These are phyloP conservation scores for Zymoseptoria passerinii DNA, from an alignment of 2,329 filamentous ascomycete genomes.

Conservation along the genomic window DNA sequence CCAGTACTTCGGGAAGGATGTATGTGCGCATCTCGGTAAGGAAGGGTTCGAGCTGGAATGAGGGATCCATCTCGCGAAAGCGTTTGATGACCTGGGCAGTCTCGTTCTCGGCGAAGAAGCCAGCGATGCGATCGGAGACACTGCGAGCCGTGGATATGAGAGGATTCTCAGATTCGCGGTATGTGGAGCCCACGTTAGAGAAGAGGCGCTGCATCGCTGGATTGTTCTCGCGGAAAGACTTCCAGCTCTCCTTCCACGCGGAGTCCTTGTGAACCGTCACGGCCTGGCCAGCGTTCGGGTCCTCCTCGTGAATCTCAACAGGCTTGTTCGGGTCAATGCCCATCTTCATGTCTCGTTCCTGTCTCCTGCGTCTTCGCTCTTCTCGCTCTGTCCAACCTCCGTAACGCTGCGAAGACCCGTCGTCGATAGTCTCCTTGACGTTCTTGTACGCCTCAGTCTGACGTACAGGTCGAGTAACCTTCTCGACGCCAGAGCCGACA, in stretches of 20 bases:
- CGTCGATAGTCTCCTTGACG: slow-evolving; percentile 92
- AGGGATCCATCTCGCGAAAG: slow-evolving; percentile 90
- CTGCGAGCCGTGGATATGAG: slow-evolving; percentile 85
- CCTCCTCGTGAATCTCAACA: slow-evolving; percentile 62
- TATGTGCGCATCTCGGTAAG: slow-evolving; percentile 93
- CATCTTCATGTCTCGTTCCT: slow-evolving; percentile 56
- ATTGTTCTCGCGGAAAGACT: slow-evolving; percentile 84
- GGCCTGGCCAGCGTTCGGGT: slow-evolving; percentile 90
- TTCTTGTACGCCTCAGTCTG: slow-evolving; percentile 90
- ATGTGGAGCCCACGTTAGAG: slow-evolving; percentile 67
- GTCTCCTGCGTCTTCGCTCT: slow-evolving; percentile 72
- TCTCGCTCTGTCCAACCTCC: slow-evolving; percentile 97
- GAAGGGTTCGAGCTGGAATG: slow-evolving; percentile 92
- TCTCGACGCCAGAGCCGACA: slow-evolving; percentile 81
- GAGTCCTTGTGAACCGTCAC: slow-evolving; percentile 94
- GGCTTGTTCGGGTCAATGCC: slow-evolving; percentile 30
- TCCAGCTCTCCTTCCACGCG: slow-evolving; percentile 97
- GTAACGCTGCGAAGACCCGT: slow-evolving; percentile 91
- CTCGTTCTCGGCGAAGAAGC: slow-evolving; percentile 98
- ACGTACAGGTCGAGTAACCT: slow-evolving; percentile 86
- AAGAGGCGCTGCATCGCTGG: slow-evolving; percentile 84
- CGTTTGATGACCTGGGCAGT: slow-evolving; percentile 97
- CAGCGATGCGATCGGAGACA: slow-evolving; percentile 84
- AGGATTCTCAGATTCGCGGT: slow-evolving; percentile 96
- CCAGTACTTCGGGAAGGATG: slow-evolving; percentile 91